A percentile compares a stretch with the other conserved stretches of the same genome.
These are phyloP conservation scores for Cairneyella variabilis DNA, from an alignment of 495 filamentous ascomycete species.

Conservation along the genomic window DNA sequence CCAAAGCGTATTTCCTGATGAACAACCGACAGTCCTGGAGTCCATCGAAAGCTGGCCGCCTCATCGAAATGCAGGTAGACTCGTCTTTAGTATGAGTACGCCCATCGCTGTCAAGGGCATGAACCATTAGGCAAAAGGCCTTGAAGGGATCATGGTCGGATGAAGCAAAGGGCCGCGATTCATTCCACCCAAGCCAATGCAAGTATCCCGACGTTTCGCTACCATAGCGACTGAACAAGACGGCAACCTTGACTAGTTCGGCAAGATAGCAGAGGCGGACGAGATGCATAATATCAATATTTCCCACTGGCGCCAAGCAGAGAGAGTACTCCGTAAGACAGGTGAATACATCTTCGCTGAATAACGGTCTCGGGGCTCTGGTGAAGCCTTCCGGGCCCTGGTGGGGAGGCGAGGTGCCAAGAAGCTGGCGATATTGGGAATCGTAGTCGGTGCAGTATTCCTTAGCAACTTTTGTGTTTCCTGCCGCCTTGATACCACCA, in stretches of 20 bases:
- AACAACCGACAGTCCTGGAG: constrained; percentile 9
- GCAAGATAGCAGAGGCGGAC: constrained; percentile 87
- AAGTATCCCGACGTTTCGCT: constrained; percentile 2
- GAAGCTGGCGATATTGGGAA: constrained; percentile 73
- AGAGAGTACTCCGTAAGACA: constrained; percentile 75
- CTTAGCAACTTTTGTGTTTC: constrained; percentile 54
- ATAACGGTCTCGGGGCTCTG: constrained; percentile 44
- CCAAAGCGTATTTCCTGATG: constrained; percentile 71
- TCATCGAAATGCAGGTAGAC: constrained; percentile 3
- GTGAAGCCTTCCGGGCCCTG: constrained; percentile 1
- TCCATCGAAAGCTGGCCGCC: constrained; percentile 13
- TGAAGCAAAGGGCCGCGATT: background rate
- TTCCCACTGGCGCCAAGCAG: constrained; percentile 65
- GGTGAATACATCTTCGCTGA: constrained; percentile 76
- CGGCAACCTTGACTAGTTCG: constrained; percentile 77
- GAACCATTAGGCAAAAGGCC: constrained; percentile 15
- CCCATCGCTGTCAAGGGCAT: constrained; percentile 3
- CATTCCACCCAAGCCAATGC: constrained; percentile 5
- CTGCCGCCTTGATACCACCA: constrained; percentile 58
- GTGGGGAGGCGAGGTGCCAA: constrained; percentile 30
- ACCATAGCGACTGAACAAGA: constrained; percentile 14
- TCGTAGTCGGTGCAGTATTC: constrained; percentile 70
- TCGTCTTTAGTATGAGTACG: constrained; percentile 16
- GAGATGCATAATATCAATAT: constrained; percentile 75
- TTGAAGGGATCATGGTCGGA: constrained; percentile 11